Base-by-base conservation (phyloP, 2,329 filamentous ascomycete species). In the Pseudocercospora fuligena region DNA sequence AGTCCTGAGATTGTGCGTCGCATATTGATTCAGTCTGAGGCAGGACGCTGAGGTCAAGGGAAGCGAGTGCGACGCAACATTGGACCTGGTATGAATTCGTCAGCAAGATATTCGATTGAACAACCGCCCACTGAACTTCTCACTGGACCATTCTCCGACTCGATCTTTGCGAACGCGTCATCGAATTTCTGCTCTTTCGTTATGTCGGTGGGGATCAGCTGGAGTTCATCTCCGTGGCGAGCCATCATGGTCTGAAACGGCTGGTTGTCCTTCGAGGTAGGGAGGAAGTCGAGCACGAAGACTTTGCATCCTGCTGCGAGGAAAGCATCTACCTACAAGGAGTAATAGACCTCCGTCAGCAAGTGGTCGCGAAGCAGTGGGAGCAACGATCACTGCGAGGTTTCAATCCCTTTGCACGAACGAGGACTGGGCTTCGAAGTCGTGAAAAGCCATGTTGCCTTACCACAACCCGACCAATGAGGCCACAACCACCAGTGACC, bases 51-150 rank as follows among this genome's bases (percentile, higher is more conserved):
- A 84, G 73, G 66, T 84, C 82, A 12, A 83, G 75, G 1, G 77
- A 76, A 1, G 82, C 83, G 19, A 83, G 76, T 2, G 81, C 80
- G 51, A 84, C 75, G 69, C 80, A 82, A 61, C 77, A 79, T 23
- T 77, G 70, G 7, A 83, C 75, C 1, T 49, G 23, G 6, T n/a
- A 49, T 25, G 9, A 25, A 7, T 1, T 1, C 11, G 3, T 49
- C n/a, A 49, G 19, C 46, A 49, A 7, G 23, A 23, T 25, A 1
- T 23, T 49, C 19, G 36, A 12, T n/a, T 49, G 12, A 11, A 12
- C 2, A 14, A 12, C 7, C 31, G 11, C 31, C 31, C 9, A 33
- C 19, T 25, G 19, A 11, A n/a, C 46, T 49, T 21, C 46, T 49
- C 19, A 49, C 46, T n/a, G 36, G 36, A 5, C 36, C 36, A 40